phyloP scores from a whole-genome alignment of 441 rosid genomes.

The Croton setiger region DNA sequence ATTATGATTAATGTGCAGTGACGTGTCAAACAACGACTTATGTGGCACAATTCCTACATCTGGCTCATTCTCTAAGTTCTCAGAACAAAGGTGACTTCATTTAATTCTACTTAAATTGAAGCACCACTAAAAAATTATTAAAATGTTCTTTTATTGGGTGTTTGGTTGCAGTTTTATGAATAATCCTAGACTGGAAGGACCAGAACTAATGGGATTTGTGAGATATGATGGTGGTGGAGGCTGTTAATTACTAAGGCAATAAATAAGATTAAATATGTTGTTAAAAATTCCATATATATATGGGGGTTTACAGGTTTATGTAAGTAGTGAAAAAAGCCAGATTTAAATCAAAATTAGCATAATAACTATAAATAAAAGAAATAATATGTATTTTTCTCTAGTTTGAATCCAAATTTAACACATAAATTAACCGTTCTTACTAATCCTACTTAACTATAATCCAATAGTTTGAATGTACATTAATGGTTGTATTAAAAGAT shows the following conservation, averaged over 20 bases:
- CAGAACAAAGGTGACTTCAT: slow-evolving; percentile 50
- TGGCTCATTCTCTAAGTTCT: slow-evolving; percentile 61
- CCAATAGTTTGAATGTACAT: too few relatives aligned
- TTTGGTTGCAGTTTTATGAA: slow-evolving; percentile 42
- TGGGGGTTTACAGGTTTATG: slow-evolving; percentile 3
- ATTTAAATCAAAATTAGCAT: too few relatives aligned
- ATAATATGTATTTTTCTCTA: too few relatives aligned
- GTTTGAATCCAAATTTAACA: too few relatives aligned
- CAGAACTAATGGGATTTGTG: slow-evolving; percentile 75
- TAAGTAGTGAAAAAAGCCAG: not conserved
- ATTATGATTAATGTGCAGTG: slow-evolving; percentile 31
- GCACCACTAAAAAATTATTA: not conserved
- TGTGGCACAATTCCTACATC: slow-evolving; percentile 72
- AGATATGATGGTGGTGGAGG: slow-evolving; percentile 50
- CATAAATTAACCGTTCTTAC: too few relatives aligned
- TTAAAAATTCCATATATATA: slow-evolving; percentile 17
- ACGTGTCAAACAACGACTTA: slow-evolving; percentile 57
- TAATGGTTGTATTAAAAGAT: too few relatives aligned
- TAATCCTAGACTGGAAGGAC: slow-evolving; percentile 65
- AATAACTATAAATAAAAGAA: too few relatives aligned
- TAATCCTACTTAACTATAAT: too few relatives aligned
- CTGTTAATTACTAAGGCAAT: slow-evolving; percentile 40
- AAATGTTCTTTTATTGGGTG: not conserved
- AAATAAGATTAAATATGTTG: not conserved
- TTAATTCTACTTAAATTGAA: not conserved